Evolutionary conservation across 345 rosid genomes (phyloP), one percentile per base, ranked within the genome.

Genomic region (Rhodamnia argentea): DNA sequence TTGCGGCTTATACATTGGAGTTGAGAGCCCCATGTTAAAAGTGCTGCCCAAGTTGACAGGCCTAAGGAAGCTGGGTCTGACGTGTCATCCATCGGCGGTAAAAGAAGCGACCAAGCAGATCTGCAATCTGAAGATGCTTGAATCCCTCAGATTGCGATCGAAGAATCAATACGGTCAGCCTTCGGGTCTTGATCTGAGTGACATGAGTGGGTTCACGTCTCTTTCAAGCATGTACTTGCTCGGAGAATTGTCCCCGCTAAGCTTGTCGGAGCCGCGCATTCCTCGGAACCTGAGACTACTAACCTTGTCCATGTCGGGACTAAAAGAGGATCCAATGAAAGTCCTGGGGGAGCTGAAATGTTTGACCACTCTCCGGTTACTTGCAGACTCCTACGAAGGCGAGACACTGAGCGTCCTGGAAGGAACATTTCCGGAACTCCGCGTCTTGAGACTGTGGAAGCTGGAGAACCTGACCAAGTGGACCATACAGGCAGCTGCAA

Each of bases 381-480:
- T 86, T 60, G 91, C 84, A 44, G 22, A 11, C 5, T 91, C 93
- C 20, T 91, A 84, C 29, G 5, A 20, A 3, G 93, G 93, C 76
- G 10, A 7, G 42, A n/a, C 59, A 11, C 86, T 91, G 88, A 86
- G 44, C 4, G 20, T 60, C 52, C 89, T 88, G 6, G 3, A 1
- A 0, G 70, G 27, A 22, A 83, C 82, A 13, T 91, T 91, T 86
- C 88, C 87, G 3, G 10, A 58, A 37, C 92, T 90, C 53, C 88
- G 85, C 15, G 87, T 83, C 54, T 64, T 90, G 74, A 89, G 86
- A 32, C 13, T 91, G 86, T 91, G 93, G 92, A 83, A 83, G 91
- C 89, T 91, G 8, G 57, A 52, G 78, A 54, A 87, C 29, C 84
- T 90, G 75, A 57, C 75, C 16, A 7, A 52, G 54, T 89, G 88